A percentile compares a stretch with the other conserved stretches of the same genome.
Conservation (phyloP, 2,329 filamentous ascomycete genomes). For the Tolypocladium endophyticum region DNA sequence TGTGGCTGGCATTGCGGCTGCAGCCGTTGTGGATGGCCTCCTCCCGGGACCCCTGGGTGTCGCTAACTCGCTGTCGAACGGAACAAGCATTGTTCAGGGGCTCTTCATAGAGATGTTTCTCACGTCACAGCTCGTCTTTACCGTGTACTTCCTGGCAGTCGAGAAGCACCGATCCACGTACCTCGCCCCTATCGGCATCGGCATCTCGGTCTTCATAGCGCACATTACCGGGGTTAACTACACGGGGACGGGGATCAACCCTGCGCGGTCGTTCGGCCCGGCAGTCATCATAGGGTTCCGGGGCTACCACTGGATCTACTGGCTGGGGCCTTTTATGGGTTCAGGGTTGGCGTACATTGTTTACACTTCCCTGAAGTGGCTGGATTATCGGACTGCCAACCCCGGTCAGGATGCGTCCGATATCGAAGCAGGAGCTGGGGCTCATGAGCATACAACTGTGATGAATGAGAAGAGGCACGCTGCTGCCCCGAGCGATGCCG, state of each 20-base stretch:
- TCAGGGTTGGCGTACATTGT: conserved; percentile 35
- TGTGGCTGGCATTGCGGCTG: conserved; percentile 46
- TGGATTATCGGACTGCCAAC: conserved; percentile 42
- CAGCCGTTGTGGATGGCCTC: conserved; percentile 44
- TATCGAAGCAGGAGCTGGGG: conserved; percentile 10
- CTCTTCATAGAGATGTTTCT: conserved; percentile 59
- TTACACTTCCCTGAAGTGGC: conserved; percentile 38
- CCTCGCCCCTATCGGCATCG: conserved; percentile 62
- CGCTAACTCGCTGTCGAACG: conserved; percentile 41
- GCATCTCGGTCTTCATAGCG: conserved; percentile 56
- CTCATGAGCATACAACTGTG: neutral
- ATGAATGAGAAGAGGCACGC: neutral
- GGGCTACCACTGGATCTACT: conserved; percentile 43
- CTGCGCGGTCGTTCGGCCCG: conserved; percentile 39
- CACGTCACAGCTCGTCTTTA: conserved; percentile 51
- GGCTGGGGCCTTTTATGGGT: conserved; percentile 41
- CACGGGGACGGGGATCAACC: conserved; percentile 39
- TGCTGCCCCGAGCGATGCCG: neutral
- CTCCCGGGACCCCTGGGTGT: conserved; percentile 48
- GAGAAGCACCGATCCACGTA: conserved; percentile 67
- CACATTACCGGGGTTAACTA: conserved; percentile 34
- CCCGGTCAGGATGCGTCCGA: conserved; percentile 35
- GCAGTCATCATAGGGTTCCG: conserved; percentile 32
- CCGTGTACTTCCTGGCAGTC: conserved; percentile 59
- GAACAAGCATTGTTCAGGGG: conserved; percentile 42